Evolutionary conservation across 805 yeast species (phyloP), one percentile per base, ranked within the genome.

Genomic region (Kodamaea kaohsiungensis): DNA sequence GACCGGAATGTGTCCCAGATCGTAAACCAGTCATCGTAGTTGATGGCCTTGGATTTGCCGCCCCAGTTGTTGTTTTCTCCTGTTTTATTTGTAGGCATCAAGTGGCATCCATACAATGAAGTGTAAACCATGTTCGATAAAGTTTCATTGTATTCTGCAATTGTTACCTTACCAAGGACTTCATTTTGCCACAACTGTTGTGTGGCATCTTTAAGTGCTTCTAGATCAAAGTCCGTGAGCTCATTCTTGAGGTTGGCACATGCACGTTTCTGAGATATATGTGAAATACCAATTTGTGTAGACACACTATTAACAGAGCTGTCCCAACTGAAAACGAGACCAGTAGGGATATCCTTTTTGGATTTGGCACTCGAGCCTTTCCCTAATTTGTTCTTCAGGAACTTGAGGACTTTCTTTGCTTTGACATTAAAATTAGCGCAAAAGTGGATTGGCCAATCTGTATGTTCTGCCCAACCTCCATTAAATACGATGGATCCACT

Each of bases 1-100:
- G 68, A 60, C 53, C 79, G 45, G 66, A 75, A 68, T 16, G 74
- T 63, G 61, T 76, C 71, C 78, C 77, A 65, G 47, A 73, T 61
- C 51, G 79, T 64, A 56, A 66, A 65, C 71, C 73, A 65, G 49
- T 73, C 71, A 61, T 71, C 75, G 51, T 70, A 71, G 15, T 52
- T 46, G 10, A 53, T 52, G 5, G 52, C 51, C 7, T 33, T 22
- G 8, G 43, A 10, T 16, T 46, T 50, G 17, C 46, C 51, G 15
- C 48, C 51, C 72, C 72, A 69, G 22, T 60, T 42, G 9, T 68
- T 69, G 48, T 63, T 64, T 50, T 69, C 74, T 7, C 72, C 74
- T 0, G 73, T 69, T 51, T 65, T 60, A 52, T 70, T 66, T 18
- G 71, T 59, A 2, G 75, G 74, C 52, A 68, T 49, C 22, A 70